Evolutionary conservation across 2,329 filamentous ascomycete genomes (phyloP).

Genomic region (Apiospora rasikravindrae): DNA sequence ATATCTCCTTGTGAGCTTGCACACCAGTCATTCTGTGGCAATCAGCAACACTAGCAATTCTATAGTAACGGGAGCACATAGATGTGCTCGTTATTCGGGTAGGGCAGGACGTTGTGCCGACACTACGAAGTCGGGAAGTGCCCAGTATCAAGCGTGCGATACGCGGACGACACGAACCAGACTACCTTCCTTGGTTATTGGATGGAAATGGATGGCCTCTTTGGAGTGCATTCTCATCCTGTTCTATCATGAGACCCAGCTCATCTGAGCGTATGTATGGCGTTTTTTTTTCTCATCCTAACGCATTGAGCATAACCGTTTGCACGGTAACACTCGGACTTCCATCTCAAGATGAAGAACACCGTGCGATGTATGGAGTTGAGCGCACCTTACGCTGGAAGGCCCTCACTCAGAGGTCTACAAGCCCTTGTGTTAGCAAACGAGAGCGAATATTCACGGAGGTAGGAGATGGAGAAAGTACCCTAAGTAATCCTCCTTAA

Average conservation of each 20-base stretch:
- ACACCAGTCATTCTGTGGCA: conserved; percentile 8
- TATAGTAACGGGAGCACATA: not conserved
- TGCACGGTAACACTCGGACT: not conserved
- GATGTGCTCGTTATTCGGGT: not conserved
- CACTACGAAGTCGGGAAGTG: not conserved
- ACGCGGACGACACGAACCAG: not conserved
- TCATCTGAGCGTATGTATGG: not conserved
- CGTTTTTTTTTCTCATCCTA: not conserved
- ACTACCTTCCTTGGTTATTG: not conserved
- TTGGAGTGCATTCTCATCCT: conserved; percentile 1
- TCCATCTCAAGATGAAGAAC: not conserved
- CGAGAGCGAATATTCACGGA: conserved; percentile 3
- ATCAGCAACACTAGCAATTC: conserved; percentile 8
- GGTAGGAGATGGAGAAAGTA: conserved; percentile 42
- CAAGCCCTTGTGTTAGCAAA: conserved; percentile 21
- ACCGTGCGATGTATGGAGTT: not conserved
- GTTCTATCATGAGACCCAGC: conserved; percentile 10
- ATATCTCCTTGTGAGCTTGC: not conserved
- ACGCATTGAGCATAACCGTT: not conserved
- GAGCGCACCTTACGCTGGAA: not conserved
- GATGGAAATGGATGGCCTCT: conserved; percentile 8
- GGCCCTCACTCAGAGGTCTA: conserved; percentile 17
- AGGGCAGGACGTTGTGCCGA: not conserved
- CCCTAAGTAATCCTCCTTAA: conserved; percentile 83
- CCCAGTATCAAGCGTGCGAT: not conserved